These are phyloP conservation scores for Eucalyptus tenuipes DNA, from an alignment of 345 rosid genomes.

Conservation along the genomic window DNA sequence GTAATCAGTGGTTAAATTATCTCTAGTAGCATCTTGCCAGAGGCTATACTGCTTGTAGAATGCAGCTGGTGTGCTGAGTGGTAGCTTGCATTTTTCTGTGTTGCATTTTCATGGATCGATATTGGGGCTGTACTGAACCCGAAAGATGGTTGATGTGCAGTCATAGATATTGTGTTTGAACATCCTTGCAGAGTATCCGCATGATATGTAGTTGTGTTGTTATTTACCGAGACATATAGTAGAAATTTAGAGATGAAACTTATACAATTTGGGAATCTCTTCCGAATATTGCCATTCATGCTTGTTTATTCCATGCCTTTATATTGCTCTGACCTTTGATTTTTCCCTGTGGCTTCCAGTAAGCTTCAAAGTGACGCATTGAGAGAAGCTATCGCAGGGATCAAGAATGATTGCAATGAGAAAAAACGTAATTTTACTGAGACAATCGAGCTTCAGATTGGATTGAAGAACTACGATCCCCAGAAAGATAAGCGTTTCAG, in stretches of 20 bases:
- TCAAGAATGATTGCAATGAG: constrained; percentile 22
- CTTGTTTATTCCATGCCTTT: neutral
- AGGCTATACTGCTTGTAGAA: neutral
- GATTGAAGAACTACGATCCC: constrained; percentile 71
- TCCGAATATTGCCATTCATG: neutral
- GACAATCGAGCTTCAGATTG: constrained; percentile 77
- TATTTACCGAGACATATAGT: neutral
- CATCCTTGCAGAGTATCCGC: neutral
- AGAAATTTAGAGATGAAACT: neutral
- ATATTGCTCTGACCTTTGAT: no score
- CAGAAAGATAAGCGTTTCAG: constrained; percentile 69
- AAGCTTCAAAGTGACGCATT: constrained; percentile 62
- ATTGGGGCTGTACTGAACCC: neutral
- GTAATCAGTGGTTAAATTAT: neutral
- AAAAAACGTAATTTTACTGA: constrained; percentile 58
- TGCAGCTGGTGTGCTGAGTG: neutral
- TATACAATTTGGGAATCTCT: neutral
- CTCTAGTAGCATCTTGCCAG: neutral
- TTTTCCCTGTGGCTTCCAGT: constrained; percentile 11
- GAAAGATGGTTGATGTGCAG: neutral
- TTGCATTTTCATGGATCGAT: neutral
- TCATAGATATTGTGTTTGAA: neutral
- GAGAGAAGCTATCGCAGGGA: constrained; percentile 46
- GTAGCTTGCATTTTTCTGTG: neutral
- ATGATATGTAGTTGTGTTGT: neutral